phyloP scores from a whole-genome alignment of 2,329 filamentous ascomycete genomes.

The Pseudocercospora macadamiae region DNA sequence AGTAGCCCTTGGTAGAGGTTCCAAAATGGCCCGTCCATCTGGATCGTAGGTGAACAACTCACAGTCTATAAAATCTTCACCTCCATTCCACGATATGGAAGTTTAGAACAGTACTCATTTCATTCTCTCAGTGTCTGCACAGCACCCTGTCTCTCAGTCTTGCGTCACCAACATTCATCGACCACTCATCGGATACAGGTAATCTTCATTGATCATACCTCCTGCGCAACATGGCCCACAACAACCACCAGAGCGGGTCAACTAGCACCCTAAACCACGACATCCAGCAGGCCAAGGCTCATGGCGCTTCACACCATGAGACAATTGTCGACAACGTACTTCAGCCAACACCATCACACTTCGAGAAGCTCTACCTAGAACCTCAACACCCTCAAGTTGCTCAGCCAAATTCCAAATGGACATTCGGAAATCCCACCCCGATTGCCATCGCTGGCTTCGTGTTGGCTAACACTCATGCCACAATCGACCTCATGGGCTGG shows the following conservation, averaged over 20 bases:
- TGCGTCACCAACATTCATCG: too few relatives aligned
- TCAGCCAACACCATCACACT: constrained; percentile 8
- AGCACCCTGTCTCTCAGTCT: too few relatives aligned
- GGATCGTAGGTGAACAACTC: not conserved
- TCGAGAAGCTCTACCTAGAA: constrained; percentile 6
- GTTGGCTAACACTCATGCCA: constrained; percentile 23
- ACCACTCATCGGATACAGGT: not conserved
- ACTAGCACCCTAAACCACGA: not conserved
- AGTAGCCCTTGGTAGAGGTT: not conserved
- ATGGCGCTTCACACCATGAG: not conserved
- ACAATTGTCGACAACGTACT: not conserved
- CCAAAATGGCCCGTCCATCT: not conserved
- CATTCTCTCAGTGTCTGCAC: too few relatives aligned
- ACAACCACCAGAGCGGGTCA: not conserved
- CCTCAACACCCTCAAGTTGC: not conserved
- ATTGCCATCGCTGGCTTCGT: constrained; percentile 26
- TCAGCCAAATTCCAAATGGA: not conserved
- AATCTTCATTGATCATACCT: not conserved
- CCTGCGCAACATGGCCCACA: not conserved
- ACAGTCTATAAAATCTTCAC: not conserved
- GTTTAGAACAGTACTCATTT: too few relatives aligned
- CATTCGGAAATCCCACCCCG: constrained; percentile 24
- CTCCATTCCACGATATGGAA: not conserved
- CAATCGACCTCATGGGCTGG: constrained; percentile 27
- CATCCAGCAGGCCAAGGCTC: not conserved